Percentiles rank a stretch among this genome's conserved stretches.
These are phyloP conservation scores for Pochonia chlamydosporia DNA, from an alignment of 2,329 filamentous ascomycete species.

Conservation along the genomic window DNA sequence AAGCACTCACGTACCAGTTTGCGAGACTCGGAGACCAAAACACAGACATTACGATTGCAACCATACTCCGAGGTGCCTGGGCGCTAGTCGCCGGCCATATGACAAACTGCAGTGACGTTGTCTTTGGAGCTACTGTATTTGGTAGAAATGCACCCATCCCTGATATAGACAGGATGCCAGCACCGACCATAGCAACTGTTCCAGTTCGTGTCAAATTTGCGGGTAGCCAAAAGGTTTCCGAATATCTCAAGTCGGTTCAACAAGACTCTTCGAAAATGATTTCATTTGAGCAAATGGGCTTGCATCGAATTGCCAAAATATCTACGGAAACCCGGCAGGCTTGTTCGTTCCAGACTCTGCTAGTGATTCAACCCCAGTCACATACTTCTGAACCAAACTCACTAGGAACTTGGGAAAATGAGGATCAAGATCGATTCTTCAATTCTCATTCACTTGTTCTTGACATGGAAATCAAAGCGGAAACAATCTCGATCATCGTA, in stretches of 20 bases:
- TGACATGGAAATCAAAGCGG: background rate
- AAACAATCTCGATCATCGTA: background rate
- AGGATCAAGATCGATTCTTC: background rate
- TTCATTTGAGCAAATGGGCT: constrained; percentile 14
- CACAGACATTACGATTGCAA: constrained; percentile 20
- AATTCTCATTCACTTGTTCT: background rate
- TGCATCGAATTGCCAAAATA: constrained; percentile 16
- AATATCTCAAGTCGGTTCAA: constrained; percentile 11
- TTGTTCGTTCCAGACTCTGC: constrained; percentile 21
- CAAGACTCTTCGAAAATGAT: constrained; percentile 13
- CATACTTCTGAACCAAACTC: background rate
- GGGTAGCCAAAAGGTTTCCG: constrained; percentile 12
- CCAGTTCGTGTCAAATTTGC: constrained; percentile 32
- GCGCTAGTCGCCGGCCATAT: constrained; percentile 45
- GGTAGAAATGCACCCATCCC: constrained; percentile 24
- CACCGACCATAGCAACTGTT: constrained; percentile 34
- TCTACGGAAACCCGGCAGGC: constrained; percentile 10
- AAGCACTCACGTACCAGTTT: constrained; percentile 29
- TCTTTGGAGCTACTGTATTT: constrained; percentile 37
- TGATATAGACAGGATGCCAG: constrained; percentile 16
- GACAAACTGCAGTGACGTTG: constrained; percentile 29
- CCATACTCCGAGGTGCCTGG: constrained; percentile 34
- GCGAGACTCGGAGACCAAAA: background rate
- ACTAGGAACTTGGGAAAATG: background rate
- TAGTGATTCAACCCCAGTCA: constrained; percentile 20